Conservation (phyloP, 2,329 filamentous ascomycete genomes). For the Sclerotinia subarctica region DNA sequence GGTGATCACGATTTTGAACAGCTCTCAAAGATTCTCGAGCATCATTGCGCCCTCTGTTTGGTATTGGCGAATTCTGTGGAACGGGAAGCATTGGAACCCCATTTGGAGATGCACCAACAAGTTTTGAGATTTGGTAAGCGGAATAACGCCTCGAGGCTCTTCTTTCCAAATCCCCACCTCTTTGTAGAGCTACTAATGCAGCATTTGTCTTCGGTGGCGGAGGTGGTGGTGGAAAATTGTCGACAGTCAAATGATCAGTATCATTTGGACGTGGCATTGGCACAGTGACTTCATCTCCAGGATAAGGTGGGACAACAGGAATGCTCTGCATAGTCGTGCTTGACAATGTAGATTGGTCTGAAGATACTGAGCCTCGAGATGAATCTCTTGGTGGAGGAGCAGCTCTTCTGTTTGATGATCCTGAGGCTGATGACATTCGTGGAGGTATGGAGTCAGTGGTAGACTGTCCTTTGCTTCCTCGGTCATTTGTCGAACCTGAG, state of each 20-base stretch:
- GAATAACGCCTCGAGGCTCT: slow-evolving; percentile 92
- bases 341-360: slow-evolving; percentile 66
- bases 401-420: slow-evolving; percentile 27
- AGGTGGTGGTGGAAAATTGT: slow-evolving; percentile 69
- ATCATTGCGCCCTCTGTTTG: slow-evolving; percentile 75
- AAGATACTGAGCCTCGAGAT: slow-evolving; percentile 49
- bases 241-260: slow-evolving; percentile 46
- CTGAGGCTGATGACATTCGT: slow-evolving; percentile 41
- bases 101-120: slow-evolving; percentile 75
- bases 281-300: slow-evolving; percentile 55
- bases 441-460: slow-evolving; percentile 44
- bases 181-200: slow-evolving; percentile 84
- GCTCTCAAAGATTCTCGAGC: slow-evolving; percentile 80
- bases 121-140: slow-evolving; percentile 94
- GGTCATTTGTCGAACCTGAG: slow-evolving; percentile 24
- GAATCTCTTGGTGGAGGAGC: slow-evolving; percentile 46
- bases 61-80: slow-evolving; percentile 75
- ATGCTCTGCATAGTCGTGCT: slow-evolving; percentile 74
- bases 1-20: slow-evolving; percentile 56
- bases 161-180: slow-evolving; percentile 87
- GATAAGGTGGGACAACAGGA: slow-evolving; percentile 70
- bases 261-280: slow-evolving; percentile 44
- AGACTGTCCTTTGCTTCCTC: slow-evolving; percentile 23
- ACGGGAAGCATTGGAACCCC: slow-evolving; percentile 86
- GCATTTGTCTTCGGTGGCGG: slow-evolving; percentile 84